Evolutionary conservation across 257 asterid species (phyloP), one percentile per base, ranked within the genome.

Genomic region (Plantago elongata): DNA sequence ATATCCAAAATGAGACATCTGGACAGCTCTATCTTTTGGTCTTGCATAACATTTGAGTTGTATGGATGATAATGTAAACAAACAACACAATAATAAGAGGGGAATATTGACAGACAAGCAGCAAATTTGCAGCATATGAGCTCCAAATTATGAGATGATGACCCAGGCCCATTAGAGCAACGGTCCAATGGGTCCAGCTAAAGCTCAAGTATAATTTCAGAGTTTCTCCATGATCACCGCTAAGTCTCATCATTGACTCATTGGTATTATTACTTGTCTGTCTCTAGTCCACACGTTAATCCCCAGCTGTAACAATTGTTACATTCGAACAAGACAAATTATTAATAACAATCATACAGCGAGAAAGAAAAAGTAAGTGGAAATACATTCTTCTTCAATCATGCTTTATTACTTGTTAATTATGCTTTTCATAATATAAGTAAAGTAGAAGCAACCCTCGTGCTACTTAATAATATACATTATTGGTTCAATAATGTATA

Each of bases 301-400:
- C 13, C 34, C 34, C 34, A 54, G 59, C 59, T 54, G 59, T 54
- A 29, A 54, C 29, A 54, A 0, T 27, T 54, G 59, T 54, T 54
- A 37, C 34, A 54, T 18, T 54, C 59, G 59, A 54, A 18, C 59
- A 54, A 54, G 59, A 54, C 59, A 54, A 54, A 54, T 37, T 15
- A 54, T 17, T 17, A 11, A 17, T 51, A 9, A 54, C 10, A 27
- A 54, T 1, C n/a, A 37, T 27, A 22, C 40, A 54, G 15, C 34
- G 9, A 3, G 59, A 54, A 18, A n/a, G 38, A 34, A 34, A 34
- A 34, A 34, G 40, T 4, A 34, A 34, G 1, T 22, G 40, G 40
- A 34, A 34, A 34, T 34, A 34, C 4, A 34, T 3, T 34, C 40
- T 34, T 1, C 40, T 4, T 7, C 27, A 22, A 22, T 22, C 27